Conservation (phyloP, 495 filamentous ascomycete genomes). For the Tuber aestivum region DNA sequence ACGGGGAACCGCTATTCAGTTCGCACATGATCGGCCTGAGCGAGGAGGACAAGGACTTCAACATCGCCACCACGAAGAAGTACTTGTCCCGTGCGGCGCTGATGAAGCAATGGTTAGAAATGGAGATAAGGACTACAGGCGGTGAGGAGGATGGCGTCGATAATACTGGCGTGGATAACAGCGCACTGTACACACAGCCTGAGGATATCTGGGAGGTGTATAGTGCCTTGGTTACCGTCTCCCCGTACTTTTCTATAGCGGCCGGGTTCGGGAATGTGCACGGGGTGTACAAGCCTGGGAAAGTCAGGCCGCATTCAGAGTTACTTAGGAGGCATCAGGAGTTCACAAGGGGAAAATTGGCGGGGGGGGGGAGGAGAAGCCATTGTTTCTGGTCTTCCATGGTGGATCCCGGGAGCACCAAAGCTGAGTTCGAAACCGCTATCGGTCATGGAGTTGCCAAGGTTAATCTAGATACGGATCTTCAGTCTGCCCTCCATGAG, state of each 20-base stretch:
- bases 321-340: slow-evolving; percentile 88
- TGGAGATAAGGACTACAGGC: slow-evolving; percentile 93
- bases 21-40: slow-evolving; percentile 95
- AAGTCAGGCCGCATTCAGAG: slow-evolving; percentile 89
- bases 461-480: slow-evolving; percentile 89
- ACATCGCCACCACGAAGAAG: slow-evolving; percentile 80
- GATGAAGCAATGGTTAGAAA: slow-evolving; percentile 98
- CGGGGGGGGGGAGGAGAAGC: slow-evolving; percentile 68
- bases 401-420: slow-evolving; percentile 85
- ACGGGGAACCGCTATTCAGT: slow-evolving; percentile 89
- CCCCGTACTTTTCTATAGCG: slow-evolving; percentile 92
- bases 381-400: slow-evolving; percentile 98
- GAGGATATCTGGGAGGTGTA: slow-evolving; percentile 89
- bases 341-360: slow-evolving; percentile 67
- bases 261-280: slow-evolving; percentile 98
- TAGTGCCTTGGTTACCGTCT: slow-evolving; percentile 68
- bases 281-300: slow-evolving; percentile 97
- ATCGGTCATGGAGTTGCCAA: slow-evolving; percentile 93
- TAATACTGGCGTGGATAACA: slow-evolving; percentile 83
- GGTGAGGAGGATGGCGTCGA: slow-evolving; percentile 92
- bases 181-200: slow-evolving; percentile 93
- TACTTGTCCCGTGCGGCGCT: slow-evolving; percentile 85
- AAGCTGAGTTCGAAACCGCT: slow-evolving; percentile 78
- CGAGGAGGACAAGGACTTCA: slow-evolving; percentile 79
- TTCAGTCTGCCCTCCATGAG: slow-evolving; percentile 52